phyloP scores from a whole-genome alignment of 2,329 filamentous ascomycete species.

The Metarhizium sp. region DNA sequence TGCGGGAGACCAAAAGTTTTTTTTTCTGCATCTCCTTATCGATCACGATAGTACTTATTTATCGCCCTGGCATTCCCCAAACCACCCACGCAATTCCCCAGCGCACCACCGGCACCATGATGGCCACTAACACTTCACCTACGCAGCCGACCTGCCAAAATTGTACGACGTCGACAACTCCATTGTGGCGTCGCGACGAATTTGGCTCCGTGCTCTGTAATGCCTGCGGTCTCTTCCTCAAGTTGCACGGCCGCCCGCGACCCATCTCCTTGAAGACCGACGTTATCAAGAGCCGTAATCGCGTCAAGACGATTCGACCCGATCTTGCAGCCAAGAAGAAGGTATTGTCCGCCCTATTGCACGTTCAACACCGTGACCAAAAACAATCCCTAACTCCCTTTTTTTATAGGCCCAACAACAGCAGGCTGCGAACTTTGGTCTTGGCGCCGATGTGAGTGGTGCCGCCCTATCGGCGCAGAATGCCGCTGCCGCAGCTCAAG shows the following conservation, averaged over 20 bases:
- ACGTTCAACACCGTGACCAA: neutral
- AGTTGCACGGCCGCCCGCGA: constrained; percentile 85
- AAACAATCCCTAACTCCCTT: neutral
- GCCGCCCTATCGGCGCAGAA: constrained; percentile 43
- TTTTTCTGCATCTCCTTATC: constrained; percentile 27
- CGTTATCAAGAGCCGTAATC: constrained; percentile 98
- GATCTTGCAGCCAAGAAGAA: constrained; percentile 78
- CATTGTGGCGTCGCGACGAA: constrained; percentile 95
- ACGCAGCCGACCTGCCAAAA: constrained; percentile 94
- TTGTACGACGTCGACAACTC: constrained; percentile 90
- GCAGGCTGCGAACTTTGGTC: constrained; percentile 31
- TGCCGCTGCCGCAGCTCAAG: constrained; percentile 44
- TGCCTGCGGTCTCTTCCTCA: constrained; percentile 93
- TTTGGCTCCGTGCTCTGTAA: constrained; percentile 94
- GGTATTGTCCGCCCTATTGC: constrained; percentile 37
- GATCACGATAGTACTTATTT: constrained; percentile 25
- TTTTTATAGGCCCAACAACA: constrained; percentile 19
- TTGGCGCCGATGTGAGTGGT: constrained; percentile 44
- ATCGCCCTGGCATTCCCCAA: constrained; percentile 16
- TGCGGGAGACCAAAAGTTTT: constrained; percentile 22
- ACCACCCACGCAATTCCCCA: constrained; percentile 14
- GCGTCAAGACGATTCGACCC: constrained; percentile 78
- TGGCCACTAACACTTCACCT: constrained; percentile 48
- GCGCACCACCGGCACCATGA: constrained; percentile 31
- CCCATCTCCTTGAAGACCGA: constrained; percentile 97